Conservation (phyloP, 1,284 basidiomycete species). For the Heterobasidion annosum region DNA sequence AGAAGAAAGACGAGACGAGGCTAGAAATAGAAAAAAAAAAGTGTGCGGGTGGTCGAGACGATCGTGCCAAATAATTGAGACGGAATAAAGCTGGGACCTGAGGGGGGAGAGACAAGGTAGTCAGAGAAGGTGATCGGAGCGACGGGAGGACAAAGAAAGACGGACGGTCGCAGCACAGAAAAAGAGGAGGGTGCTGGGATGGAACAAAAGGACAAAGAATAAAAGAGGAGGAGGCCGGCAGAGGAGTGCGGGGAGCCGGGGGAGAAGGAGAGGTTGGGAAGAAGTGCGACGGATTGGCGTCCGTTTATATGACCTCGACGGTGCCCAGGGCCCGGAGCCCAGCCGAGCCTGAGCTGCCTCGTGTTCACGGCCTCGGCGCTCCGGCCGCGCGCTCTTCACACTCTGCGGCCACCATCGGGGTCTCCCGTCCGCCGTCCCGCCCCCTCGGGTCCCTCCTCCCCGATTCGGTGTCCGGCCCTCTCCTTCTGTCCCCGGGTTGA, state of each 20-base stretch:
- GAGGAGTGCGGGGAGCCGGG: conserved; percentile 1
- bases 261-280: not conserved
- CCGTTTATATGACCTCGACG: not conserved
- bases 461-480: not conserved
- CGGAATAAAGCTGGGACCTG: conserved; percentile 20
- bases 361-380: not conserved
- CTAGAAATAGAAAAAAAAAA: conserved; percentile 5
- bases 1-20: conserved; percentile 16
- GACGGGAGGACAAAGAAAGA: conserved; percentile 8
- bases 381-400: not conserved
- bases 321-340: not conserved
- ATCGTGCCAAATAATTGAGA: conserved; percentile 23
- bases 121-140: conserved; percentile 1
- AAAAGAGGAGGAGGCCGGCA: conserved; percentile 7
- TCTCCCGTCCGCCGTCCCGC: no score
- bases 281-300: not conserved
- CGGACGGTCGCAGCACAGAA: conserved; percentile 16
- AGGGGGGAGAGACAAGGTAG: conserved; percentile 2
- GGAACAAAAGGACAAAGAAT: conserved; percentile 21
- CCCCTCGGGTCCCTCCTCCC: not conserved
- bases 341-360: not conserved
- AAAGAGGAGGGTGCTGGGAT: conserved; percentile 18
- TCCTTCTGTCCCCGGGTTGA: not conserved
- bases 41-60: conserved; percentile 14
- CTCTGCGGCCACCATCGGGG: not conserved